Evolutionary conservation across 2,329 filamentous ascomycete species (phyloP).

Genomic region (Fusarium chlamydosporum): DNA sequence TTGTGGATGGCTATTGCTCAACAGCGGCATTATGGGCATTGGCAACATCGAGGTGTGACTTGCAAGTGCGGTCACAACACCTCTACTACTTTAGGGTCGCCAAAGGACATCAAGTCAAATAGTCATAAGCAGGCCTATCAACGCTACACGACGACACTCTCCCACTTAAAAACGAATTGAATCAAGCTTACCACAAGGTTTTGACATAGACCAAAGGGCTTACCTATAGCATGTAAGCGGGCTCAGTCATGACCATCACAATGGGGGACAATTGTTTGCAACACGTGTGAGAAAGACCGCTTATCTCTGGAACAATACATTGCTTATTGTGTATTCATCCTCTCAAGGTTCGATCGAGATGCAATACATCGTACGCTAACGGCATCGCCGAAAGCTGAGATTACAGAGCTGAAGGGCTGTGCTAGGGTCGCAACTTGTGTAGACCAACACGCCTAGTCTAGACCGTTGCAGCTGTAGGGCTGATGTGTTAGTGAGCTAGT

Average conservation of each 20-base stretch:
- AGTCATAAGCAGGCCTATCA: neutral
- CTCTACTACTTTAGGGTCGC: neutral
- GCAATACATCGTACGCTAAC: conserved; percentile 4
- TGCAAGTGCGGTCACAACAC: neutral
- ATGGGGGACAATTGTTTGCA: neutral
- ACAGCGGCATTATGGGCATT: neutral
- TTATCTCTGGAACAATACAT: neutral
- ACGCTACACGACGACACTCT: neutral
- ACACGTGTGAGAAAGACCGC: neutral
- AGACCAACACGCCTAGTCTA: conserved; percentile 1
- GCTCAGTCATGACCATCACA: neutral
- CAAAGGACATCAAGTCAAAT: neutral
- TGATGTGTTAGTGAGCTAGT: conserved; percentile 13
- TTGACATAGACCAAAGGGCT: neutral
- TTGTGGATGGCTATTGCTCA: neutral
- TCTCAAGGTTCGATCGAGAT: neutral
- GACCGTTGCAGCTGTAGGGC: conserved; percentile 24
- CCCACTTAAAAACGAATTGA: neutral
- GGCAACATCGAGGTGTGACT: neutral
- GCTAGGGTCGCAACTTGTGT: conserved; percentile 17
- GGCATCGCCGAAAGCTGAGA: conserved; percentile 28
- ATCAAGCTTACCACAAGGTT: neutral
- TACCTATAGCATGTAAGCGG: neutral
- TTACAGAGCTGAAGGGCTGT: neutral
- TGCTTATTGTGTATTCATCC: neutral